Evolutionary conservation across 257 asterid species (phyloP).

Genomic region (Gentiana dahurica): DNA sequence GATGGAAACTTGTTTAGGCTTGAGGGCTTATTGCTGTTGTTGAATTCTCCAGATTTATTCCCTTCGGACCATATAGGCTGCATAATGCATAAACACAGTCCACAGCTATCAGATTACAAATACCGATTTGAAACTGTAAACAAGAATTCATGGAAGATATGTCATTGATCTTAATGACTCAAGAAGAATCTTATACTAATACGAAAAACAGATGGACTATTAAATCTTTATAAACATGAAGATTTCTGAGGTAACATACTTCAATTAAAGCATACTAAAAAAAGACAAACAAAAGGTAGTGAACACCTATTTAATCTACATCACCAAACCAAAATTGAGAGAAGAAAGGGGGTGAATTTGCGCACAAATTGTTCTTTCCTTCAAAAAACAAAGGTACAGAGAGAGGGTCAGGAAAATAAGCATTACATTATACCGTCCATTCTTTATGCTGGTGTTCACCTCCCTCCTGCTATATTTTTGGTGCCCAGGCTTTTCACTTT

Average conservation of each 20-base stretch:
- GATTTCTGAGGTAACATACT: not conserved
- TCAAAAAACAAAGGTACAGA: not conserved
- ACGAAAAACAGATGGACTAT: not conserved
- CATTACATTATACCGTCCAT: constrained; percentile 81
- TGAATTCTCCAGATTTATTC: constrained; percentile 36
- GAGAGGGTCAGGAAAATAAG: constrained; percentile 11
- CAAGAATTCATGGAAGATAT: too few species aligned
- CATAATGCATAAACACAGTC: constrained; percentile 4
- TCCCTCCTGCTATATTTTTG: constrained; percentile 14
- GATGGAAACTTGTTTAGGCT: constrained; percentile 46
- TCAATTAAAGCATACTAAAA: not conserved
- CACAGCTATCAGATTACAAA: too few species aligned
- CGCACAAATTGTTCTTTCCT: too few species aligned
- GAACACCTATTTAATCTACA: too few species aligned
- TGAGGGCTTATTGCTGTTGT: constrained; percentile 14
- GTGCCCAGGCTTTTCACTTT: constrained; percentile 3
- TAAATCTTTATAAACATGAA: too few species aligned
- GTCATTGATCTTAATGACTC: too few species aligned
- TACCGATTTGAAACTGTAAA: too few species aligned
- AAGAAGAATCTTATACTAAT: too few species aligned
- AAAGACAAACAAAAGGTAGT: too few species aligned
- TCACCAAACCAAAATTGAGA: too few species aligned
- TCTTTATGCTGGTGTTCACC: constrained; percentile 26
- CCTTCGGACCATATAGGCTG: constrained; percentile 77
- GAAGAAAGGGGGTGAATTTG: too few species aligned